Evolutionary conservation across 2,329 filamentous ascomycete species (phyloP).

Genomic region (Calonectria pseudoturangicola): DNA sequence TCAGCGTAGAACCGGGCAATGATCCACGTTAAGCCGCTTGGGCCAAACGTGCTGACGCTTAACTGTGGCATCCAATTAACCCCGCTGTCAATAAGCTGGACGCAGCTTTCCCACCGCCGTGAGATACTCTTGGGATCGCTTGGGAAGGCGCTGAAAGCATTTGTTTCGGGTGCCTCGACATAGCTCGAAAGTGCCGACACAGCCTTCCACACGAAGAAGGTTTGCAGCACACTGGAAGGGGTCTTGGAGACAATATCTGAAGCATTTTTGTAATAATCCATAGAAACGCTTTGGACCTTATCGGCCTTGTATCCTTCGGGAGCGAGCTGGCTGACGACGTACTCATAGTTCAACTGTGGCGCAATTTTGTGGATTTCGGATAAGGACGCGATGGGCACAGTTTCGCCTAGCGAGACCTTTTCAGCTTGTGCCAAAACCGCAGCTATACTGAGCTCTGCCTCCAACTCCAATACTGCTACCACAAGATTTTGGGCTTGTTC

Average conservation of each 20-base stretch:
- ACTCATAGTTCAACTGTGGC: constrained; percentile 37
- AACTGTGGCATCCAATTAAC: constrained; percentile 31
- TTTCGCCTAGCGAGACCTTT: background rate
- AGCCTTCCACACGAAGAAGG: constrained; percentile 79
- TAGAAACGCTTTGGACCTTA: constrained; percentile 72
- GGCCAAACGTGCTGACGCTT: background rate
- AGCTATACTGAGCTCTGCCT: background rate
- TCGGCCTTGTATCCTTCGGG: constrained; percentile 52
- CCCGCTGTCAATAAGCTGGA: constrained; percentile 30
- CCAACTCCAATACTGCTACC: background rate
- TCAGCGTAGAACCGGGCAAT: constrained; percentile 83
- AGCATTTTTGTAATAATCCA: constrained; percentile 76
- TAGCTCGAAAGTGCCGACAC: constrained; percentile 71
- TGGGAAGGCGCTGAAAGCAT: constrained; percentile 75
- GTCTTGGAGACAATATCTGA: constrained; percentile 73
- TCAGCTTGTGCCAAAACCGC: background rate
- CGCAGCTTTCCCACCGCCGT: constrained; percentile 39
- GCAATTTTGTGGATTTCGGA: constrained; percentile 27
- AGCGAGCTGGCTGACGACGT: constrained; percentile 38
- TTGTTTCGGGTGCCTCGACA: constrained; percentile 76
- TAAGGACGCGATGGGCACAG: constrained; percentile 5
- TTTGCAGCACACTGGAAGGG: constrained; percentile 72
- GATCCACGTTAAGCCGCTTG: constrained; percentile 76
- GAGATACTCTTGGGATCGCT: constrained; percentile 50
- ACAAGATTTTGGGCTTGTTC: constrained; percentile 3